Percentiles rank a stretch among this genome's conserved stretches.
These are phyloP conservation scores for Schwanniomyces yamadae DNA, from an alignment of 805 yeast genomes.

Conservation along the genomic window DNA sequence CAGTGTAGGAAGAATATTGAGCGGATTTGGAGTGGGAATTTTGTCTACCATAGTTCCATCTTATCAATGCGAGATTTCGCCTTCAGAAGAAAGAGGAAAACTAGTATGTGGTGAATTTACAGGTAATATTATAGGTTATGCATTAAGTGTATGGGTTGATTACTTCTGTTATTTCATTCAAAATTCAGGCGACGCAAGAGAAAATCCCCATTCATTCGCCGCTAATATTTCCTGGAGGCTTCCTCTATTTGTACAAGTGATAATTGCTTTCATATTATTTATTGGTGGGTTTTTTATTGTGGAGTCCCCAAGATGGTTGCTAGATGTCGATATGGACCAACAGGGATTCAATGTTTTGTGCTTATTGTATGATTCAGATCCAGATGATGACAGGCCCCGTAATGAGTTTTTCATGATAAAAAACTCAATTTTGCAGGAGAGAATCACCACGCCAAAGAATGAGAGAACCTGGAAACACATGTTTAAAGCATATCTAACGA, in stretches of 20 bases:
- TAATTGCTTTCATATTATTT: constrained; percentile 66
- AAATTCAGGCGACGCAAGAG: constrained; percentile 45
- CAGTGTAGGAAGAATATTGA: constrained; percentile 71
- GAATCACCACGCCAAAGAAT: constrained; percentile 35
- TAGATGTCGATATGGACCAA: constrained; percentile 73
- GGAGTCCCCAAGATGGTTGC: constrained; percentile 88
- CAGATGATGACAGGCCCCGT: constrained; percentile 31
- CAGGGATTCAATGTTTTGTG: constrained; percentile 43
- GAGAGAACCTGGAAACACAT: constrained; percentile 43
- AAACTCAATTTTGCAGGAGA: constrained; percentile 39
- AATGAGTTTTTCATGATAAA: constrained; percentile 49
- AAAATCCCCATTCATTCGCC: constrained; percentile 32
- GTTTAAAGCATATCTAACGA: constrained; percentile 34
- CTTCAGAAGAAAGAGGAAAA: constrained; percentile 81
- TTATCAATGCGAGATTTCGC: constrained; percentile 85
- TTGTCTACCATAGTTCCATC: constrained; percentile 82
- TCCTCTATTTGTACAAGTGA: constrained; percentile 73
- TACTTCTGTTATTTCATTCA: constrained; percentile 68
- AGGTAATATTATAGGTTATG: constrained; percentile 80
- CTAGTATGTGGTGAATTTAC: constrained; percentile 87
- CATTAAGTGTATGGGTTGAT: constrained; percentile 85
- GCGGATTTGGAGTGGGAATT: constrained; percentile 87
- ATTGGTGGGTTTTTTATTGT: constrained; percentile 77
- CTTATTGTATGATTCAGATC: constrained; percentile 27
- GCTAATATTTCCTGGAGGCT: constrained; percentile 67